Evolutionary conservation across 2,329 filamentous ascomycete genomes (phyloP).

Genomic region (Monilinia fructigena): DNA sequence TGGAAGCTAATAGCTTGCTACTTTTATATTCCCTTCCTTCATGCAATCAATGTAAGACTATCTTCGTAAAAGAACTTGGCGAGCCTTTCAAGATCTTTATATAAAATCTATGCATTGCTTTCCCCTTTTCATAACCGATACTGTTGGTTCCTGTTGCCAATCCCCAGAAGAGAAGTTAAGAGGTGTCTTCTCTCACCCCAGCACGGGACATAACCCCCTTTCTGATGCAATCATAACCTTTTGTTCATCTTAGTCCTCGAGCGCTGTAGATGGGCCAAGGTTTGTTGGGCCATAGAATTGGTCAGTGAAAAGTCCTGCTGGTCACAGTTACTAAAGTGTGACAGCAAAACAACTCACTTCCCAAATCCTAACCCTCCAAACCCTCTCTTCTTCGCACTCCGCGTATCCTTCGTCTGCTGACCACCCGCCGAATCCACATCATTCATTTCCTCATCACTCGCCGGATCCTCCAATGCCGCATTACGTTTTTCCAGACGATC

Average conservation of each 20-base stretch:
- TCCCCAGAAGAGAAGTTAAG: background rate
- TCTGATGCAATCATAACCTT: background rate
- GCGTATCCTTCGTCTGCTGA: constrained; percentile 50
- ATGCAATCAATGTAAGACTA: constrained; percentile 9
- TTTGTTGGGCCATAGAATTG: background rate
- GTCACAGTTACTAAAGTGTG: constrained; percentile 3
- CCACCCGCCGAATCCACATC: constrained; percentile 37
- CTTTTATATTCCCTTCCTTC: constrained; percentile 16
- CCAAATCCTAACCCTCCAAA: constrained; percentile 27
- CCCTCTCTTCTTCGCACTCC: constrained; percentile 54
- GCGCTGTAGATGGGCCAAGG: background rate
- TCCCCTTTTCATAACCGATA: background rate
- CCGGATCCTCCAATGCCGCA: constrained; percentile 42
- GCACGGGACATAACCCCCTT: background rate
- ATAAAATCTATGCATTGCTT: background rate
- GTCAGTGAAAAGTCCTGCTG: constrained; percentile 12
- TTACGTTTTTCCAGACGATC: constrained; percentile 12
- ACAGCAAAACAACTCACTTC: constrained; percentile 18
- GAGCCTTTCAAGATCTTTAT: background rate
- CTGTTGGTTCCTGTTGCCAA: background rate
- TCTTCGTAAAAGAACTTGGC: background rate
- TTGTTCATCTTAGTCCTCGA: background rate
- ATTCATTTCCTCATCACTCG: constrained; percentile 45
- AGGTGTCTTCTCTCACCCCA: too few species aligned
- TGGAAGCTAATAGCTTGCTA: constrained; percentile 9